Percentiles rank a stretch among this genome's conserved stretches.
Conservation (phyloP, 2,329 filamentous ascomycete species). For the Xylariaceae sp. region DNA sequence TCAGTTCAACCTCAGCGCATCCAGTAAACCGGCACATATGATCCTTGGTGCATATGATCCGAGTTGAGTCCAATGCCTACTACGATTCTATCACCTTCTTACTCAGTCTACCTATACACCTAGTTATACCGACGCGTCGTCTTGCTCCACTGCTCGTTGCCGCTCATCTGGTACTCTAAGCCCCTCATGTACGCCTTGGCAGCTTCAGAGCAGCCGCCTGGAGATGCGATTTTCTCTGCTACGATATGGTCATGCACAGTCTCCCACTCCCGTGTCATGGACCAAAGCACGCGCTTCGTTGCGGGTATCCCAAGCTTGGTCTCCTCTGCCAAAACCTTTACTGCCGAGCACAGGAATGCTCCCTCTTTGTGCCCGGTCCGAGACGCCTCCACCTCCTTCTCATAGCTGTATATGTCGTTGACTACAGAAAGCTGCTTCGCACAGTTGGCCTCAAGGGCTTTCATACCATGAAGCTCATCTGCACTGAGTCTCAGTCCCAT, state of each 20-base stretch:
- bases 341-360: conserved; percentile 28
- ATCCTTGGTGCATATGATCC: too few species aligned
- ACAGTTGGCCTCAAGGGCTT: conserved; percentile 32
- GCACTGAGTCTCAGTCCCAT: conserved; percentile 28
- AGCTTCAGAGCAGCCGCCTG: background rate
- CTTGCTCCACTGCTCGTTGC: conserved; percentile 17
- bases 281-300: conserved; percentile 12
- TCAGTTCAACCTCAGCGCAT: too few species aligned
- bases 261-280: conserved; percentile 18
- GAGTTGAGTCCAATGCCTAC: too few species aligned
- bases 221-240: conserved; percentile 3
- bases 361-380: conserved; percentile 21
- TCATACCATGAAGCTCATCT: conserved; percentile 22
- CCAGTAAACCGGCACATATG: too few species aligned
- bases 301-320: conserved; percentile 15
- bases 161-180: conserved; percentile 30
- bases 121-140: too few species aligned
- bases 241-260: conserved; percentile 13
- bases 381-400: conserved; percentile 33
- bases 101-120: too few species aligned
- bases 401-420: conserved; percentile 39
- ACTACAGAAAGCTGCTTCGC: conserved; percentile 34
- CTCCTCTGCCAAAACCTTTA: conserved; percentile 28
- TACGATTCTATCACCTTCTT: too few species aligned
- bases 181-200: conserved; percentile 29